Evolutionary conservation across 495 filamentous ascomycete species (phyloP).

Genomic region (Chaetomidium leptoderma): DNA sequence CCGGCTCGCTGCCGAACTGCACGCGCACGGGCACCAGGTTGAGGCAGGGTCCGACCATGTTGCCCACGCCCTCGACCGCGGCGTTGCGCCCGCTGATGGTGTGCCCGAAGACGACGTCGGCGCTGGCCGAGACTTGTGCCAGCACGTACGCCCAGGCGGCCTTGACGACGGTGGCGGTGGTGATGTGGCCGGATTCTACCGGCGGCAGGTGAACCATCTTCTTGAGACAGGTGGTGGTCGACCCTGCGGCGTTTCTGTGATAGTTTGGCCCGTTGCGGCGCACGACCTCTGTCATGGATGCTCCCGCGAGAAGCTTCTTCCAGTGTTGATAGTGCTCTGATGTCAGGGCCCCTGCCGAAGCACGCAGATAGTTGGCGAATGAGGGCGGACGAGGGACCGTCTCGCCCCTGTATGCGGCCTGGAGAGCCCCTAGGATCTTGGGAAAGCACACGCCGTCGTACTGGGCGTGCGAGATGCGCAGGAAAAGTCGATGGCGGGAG

Average conservation of each 20-base stretch:
- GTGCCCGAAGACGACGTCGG: conserved; percentile 54
- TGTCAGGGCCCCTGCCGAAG: conserved; percentile 41
- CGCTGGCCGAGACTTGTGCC: conserved; percentile 39
- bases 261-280: conserved; percentile 17
- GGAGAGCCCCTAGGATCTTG: conserved; percentile 51
- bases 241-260: background rate
- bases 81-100: conserved; percentile 55
- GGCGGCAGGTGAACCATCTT: conserved; percentile 19
- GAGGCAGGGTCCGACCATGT: conserved; percentile 48
- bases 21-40: conserved; percentile 59
- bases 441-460: conserved; percentile 63
- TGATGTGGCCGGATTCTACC: conserved; percentile 37
- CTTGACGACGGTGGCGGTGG: conserved; percentile 49
- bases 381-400: conserved; percentile 40
- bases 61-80: conserved; percentile 49
- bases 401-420: conserved; percentile 50
- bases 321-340: conserved; percentile 48
- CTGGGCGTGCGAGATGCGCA: conserved; percentile 65
- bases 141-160: conserved; percentile 56
- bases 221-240: conserved; percentile 12
- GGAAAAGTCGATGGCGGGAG: conserved; percentile 49
- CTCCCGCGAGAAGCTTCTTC: conserved; percentile 46
- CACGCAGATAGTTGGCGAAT: conserved; percentile 54
- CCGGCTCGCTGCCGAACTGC: conserved; percentile 32
- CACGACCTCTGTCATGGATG: conserved; percentile 40